phyloP scores from a whole-genome alignment of 805 yeast species.

The Ogataea henricii region DNA sequence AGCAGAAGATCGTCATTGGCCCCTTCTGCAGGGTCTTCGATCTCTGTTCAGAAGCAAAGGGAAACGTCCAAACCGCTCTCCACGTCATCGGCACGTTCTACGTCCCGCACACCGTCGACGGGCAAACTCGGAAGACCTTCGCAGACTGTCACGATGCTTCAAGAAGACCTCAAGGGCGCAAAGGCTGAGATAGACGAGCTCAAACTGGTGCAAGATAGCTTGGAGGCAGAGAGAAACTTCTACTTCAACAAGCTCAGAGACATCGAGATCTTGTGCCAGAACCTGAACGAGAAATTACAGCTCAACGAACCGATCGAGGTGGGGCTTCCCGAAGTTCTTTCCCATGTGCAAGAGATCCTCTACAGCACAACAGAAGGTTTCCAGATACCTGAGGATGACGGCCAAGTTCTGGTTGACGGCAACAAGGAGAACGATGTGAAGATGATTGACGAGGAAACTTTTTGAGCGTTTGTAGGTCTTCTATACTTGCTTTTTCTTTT shows the following conservation, averaged over 20 bases:
- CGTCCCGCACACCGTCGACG: slow-evolving; percentile 14
- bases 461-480: slow-evolving; percentile 20
- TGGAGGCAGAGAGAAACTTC: slow-evolving; percentile 84
- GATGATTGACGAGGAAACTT: slow-evolving; percentile 40
- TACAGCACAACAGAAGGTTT: slow-evolving; percentile 87
- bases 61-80: slow-evolving; percentile 10
- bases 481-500: not conserved
- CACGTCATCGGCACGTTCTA: slow-evolving; percentile 10
- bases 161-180: slow-evolving; percentile 51
- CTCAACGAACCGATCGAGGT: slow-evolving; percentile 29
- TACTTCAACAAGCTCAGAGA: slow-evolving; percentile 88
- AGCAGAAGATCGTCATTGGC: slow-evolving; percentile 28
- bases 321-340: slow-evolving; percentile 43
- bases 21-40: slow-evolving; percentile 2
- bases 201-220: slow-evolving; percentile 59
- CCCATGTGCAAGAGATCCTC: slow-evolving; percentile 72
- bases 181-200: slow-evolving; percentile 59
- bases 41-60: slow-evolving; percentile 17
- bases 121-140: slow-evolving; percentile 3
- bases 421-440: slow-evolving; percentile 24
- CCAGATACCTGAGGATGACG: slow-evolving; percentile 51
- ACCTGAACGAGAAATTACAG: slow-evolving; percentile 53
- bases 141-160: slow-evolving; percentile 17
- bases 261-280: slow-evolving; percentile 78
- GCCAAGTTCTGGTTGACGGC: slow-evolving; percentile 2